phyloP scores from a whole-genome alignment of 2,329 filamentous ascomycete genomes.

The Clarireedia monteithiana region DNA sequence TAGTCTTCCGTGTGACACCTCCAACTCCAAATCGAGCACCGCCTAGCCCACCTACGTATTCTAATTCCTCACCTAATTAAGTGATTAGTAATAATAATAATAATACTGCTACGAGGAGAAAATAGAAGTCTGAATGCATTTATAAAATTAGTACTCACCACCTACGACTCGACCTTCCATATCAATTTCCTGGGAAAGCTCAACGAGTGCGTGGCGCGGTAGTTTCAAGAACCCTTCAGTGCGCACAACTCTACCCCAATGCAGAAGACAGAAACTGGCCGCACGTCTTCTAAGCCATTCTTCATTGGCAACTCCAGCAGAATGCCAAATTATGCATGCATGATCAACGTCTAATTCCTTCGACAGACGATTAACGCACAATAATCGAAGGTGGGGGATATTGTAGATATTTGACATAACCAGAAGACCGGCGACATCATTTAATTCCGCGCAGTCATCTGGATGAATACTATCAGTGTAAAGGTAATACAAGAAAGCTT shows the following conservation, averaged over 20 bases:
- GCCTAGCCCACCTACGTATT: constrained; percentile 41
- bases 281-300: constrained; percentile 89
- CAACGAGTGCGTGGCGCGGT: constrained; percentile 71
- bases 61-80: constrained; percentile 28
- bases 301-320: constrained; percentile 80
- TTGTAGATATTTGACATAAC: constrained; percentile 99
- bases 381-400: constrained; percentile 81
- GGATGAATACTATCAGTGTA: constrained; percentile 86
- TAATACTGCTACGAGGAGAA: neutral
- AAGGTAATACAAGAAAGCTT: constrained; percentile 89
- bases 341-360: constrained; percentile 92
- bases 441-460: constrained; percentile 54
- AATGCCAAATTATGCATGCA: constrained; percentile 94
- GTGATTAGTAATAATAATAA: constrained; percentile 7
- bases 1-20: constrained; percentile 47
- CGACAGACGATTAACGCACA: constrained; percentile 84
- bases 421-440: constrained; percentile 85
- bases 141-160: constrained; percentile 57
- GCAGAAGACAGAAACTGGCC: constrained; percentile 79
- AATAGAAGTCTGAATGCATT: constrained; percentile 19
- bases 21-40: constrained; percentile 40
- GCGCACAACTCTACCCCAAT: constrained; percentile 91
- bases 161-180: constrained; percentile 85
- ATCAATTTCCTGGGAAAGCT: constrained; percentile 89
- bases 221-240: constrained; percentile 80